Base-by-base conservation (phyloP, 2,329 filamentous ascomycete species). In the Fusarium hostae region DNA sequence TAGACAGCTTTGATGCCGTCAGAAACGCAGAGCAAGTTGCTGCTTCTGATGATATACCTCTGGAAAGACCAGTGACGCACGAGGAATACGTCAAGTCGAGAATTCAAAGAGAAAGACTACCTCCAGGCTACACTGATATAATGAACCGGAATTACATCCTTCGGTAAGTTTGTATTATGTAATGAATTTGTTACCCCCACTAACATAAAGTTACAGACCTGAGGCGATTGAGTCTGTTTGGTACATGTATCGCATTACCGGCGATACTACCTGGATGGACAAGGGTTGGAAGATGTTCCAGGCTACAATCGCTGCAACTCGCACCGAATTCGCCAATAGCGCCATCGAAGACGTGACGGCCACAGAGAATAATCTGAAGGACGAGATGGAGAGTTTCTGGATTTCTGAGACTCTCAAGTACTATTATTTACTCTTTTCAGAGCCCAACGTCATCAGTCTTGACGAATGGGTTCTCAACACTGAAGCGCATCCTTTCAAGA, bases 351-450 rank as follows among this genome's bases (percentile, higher is more conserved):
- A 93, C 76, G 91, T 95, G 16, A 81, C 86, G 28, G 62, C 80
- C 3, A 79, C 85, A 16, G 55, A 73, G 22, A 81, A 85, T 2
- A 76, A 75, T 13, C 82, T 86, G 59, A 78, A 81, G 41, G 88
- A 94, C 79, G 84, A 86, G 73, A 95, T 95, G 92, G 92, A 97
- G 83, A 95, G 92, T 77, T 97, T 97, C 81, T 97, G 94, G 93
- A 85, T 94, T 67, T 92, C 92, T 6, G 94, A 97, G 85, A 97
- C 94, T 43, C 84, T 97, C 75, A 98, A 97, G 84, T 97, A 97
- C 78, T 97, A 96, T 73, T 97, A 94, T 79, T 81, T 97, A 62
- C 85, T 97, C 54, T 97, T 93, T 79, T 89, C 89, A 26, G 81
- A 90, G 61, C 90, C 92, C 0, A 84, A 86, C 55, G 82, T 91